Evolutionary conservation across 2,329 filamentous ascomycete genomes (phyloP).

Genomic region (Cercospora nicotianae): DNA sequence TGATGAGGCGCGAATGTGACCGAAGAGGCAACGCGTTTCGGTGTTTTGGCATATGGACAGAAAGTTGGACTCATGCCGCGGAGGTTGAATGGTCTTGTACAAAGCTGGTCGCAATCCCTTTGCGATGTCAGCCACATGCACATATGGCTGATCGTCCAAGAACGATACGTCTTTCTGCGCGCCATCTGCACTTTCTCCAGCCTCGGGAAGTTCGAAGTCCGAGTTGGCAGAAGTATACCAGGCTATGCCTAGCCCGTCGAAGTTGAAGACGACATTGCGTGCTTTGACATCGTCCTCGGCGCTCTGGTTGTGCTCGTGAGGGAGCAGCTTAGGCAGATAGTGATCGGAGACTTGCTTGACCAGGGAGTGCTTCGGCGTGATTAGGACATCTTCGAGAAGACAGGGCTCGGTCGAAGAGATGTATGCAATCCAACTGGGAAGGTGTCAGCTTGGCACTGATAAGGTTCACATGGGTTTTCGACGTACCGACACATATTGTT

Average conservation of each 20-base stretch:
- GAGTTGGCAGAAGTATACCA: constrained; percentile 54
- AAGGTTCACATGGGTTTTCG: constrained; percentile 36
- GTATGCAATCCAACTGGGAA: constrained; percentile 57
- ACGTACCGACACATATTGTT: constrained; percentile 39
- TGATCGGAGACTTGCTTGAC: constrained; percentile 53
- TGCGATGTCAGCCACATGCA: constrained; percentile 12
- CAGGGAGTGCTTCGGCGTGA: constrained; percentile 47
- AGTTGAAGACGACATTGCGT: constrained; percentile 56
- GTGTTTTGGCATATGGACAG: constrained; percentile 54
- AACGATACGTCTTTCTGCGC: constrained; percentile 33
- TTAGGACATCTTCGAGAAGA: constrained; percentile 56
- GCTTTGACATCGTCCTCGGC: constrained; percentile 49
- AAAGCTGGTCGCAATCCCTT: constrained; percentile 47
- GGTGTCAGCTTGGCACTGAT: constrained; percentile 4
- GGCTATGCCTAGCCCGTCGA: constrained; percentile 57
- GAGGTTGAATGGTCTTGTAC: constrained; percentile 55
- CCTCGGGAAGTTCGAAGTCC: constrained; percentile 41
- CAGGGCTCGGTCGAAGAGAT: constrained; percentile 55
- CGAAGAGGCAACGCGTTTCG: constrained; percentile 51
- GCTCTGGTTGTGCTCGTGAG: constrained; percentile 47
- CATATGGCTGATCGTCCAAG: constrained; percentile 6
- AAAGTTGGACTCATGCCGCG: constrained; percentile 57
- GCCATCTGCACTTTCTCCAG: constrained; percentile 32
- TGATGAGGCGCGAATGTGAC: constrained; percentile 55
- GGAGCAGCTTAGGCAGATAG: constrained; percentile 55